Evolutionary conservation across 2,329 filamentous ascomycete species (phyloP).

Genomic region (Neospermospora avenae): DNA sequence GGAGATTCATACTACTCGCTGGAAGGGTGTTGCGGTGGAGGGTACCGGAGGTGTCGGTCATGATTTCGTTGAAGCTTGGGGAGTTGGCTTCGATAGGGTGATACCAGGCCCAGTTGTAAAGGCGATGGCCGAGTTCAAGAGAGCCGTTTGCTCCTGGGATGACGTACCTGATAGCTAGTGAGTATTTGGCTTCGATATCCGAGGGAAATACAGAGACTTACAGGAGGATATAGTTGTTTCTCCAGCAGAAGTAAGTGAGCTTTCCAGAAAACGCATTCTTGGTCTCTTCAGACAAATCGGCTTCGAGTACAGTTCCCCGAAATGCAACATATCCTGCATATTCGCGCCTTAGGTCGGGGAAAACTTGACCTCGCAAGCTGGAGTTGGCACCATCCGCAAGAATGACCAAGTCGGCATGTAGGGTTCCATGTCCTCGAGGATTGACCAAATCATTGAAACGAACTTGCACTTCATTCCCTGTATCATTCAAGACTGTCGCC

Average conservation of each 20-base stretch:
- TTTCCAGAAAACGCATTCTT: constrained; percentile 37
- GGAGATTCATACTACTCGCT: constrained; percentile 15
- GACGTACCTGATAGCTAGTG: constrained; percentile 2
- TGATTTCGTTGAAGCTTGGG: constrained; percentile 27
- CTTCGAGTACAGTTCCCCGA: constrained; percentile 41
- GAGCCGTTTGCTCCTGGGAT: constrained; percentile 31
- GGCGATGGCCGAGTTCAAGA: constrained; percentile 38
- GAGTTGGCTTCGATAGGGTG: constrained; percentile 32
- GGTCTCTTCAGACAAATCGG: constrained; percentile 36
- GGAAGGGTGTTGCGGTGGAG: constrained; percentile 27
- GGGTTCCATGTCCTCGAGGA: neutral
- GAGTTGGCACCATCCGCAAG: constrained; percentile 24
- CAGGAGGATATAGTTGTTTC: constrained; percentile 40
- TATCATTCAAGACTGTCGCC: constrained; percentile 6
- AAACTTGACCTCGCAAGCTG: constrained; percentile 9
- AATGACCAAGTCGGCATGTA: constrained; percentile 16
- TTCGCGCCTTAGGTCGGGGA: constrained; percentile 14
- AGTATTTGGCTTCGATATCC: neutral
- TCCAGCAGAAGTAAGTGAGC: constrained; percentile 41
- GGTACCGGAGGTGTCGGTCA: constrained; percentile 34
- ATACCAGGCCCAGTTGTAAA: constrained; percentile 47
- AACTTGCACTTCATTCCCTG: neutral
- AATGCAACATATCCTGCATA: constrained; percentile 40
- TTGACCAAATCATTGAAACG: neutral
- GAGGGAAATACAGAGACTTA: neutral